A percentile compares a stretch with the other conserved stretches of the same genome.
Evolutionary conservation across 257 asterid genomes (phyloP).

Genomic region (Solanum pinnatisectum): DNA sequence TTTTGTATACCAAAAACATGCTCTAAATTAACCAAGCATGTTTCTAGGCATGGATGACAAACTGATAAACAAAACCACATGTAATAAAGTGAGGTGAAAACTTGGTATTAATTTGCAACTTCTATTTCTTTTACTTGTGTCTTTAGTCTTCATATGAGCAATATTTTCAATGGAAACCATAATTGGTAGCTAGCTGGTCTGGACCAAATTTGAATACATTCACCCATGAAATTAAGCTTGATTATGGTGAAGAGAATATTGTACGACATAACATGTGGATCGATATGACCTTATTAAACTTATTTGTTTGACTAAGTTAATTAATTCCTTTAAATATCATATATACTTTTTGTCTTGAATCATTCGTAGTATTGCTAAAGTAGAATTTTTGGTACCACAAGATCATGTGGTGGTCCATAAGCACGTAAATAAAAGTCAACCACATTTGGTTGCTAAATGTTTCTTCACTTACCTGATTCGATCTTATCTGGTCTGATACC

Average conservation of each 20-base stretch:
- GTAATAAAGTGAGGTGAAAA: neutral
- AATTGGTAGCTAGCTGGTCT: neutral
- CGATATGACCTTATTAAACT: slow-evolving; percentile 3
- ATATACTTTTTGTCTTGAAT: neutral
- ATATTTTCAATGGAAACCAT: neutral
- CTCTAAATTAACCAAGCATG: neutral
- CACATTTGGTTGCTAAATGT: neutral
- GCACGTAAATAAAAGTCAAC: neutral
- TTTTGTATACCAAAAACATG: neutral
- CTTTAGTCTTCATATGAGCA: neutral
- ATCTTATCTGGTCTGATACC: neutral
- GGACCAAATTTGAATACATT: neutral
- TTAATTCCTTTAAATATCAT: neutral
- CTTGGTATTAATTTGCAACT: neutral
- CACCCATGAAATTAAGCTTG: slow-evolving; percentile 1
- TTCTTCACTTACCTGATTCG: neutral
- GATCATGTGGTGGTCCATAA: neutral
- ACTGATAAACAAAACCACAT: neutral
- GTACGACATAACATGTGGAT: slow-evolving; percentile 6
- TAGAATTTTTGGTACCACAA: neutral
- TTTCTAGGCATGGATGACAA: neutral
- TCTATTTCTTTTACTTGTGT: neutral
- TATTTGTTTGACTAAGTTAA: neutral
- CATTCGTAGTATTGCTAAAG: neutral
- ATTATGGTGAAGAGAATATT: slow-evolving; percentile 3